A percentile compares a stretch with the other conserved stretches of the same genome.
Conservation (phyloP, 129 eudicot genomes). For the Logfia minima region DNA sequence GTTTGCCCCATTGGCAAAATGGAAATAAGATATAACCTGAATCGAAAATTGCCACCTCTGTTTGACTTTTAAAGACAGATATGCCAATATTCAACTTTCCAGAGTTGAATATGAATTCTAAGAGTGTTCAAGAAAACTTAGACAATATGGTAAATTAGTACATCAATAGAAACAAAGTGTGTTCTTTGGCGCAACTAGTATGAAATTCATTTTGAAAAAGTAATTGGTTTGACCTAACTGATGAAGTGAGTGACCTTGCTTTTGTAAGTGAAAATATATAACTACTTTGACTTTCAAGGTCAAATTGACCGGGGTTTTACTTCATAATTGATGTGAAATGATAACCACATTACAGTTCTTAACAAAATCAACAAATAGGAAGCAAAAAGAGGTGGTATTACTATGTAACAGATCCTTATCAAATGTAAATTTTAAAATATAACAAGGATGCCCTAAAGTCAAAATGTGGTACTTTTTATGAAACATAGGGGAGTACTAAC, state of each 20-base stretch:
- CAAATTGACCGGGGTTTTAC: neutral
- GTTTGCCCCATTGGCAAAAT: no score
- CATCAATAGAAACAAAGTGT: no score
- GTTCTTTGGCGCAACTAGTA: neutral
- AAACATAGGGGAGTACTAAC: conserved; percentile 31
- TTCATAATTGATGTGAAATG: neutral
- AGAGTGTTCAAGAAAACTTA: no score
- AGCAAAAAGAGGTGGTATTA: neutral
- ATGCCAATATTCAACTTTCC: neutral
- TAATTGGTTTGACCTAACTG: neutral
- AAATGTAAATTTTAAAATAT: neutral
- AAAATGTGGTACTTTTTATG: neutral
- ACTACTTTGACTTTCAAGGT: neutral
- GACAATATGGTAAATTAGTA: no score
- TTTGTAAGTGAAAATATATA: neutral
- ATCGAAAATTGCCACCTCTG: no score
- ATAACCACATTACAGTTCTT: neutral
- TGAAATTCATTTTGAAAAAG: neutral
- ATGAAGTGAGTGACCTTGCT: neutral
- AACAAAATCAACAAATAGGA: neutral
- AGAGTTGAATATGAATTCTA: no score
- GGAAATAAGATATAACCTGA: no score
- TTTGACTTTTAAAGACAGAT: neutral
- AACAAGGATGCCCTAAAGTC: conserved; percentile 7
- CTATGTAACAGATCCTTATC: neutral